These are phyloP conservation scores for Fragaria vesca DNA, from an alignment of 306 rosid genomes.

Conservation along the genomic window DNA sequence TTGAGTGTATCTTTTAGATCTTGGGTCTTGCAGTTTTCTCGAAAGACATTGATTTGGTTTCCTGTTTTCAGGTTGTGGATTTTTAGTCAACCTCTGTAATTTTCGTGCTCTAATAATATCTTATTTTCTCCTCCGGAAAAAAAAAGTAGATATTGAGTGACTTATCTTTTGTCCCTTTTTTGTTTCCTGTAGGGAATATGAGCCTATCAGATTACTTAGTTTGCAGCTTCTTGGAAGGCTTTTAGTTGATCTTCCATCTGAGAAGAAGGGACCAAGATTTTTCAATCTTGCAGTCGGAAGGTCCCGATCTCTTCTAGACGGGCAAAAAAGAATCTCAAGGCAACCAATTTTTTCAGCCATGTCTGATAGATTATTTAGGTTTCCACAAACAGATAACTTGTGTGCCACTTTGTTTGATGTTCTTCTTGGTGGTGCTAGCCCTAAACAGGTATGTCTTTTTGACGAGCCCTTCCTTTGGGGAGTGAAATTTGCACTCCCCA, in stretches of 20 bases:
- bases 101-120: neutral
- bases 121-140: neutral
- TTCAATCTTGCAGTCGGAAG: slow-evolving; percentile 75
- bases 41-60: neutral
- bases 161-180: slow-evolving; percentile 11
- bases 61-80: neutral
- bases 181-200: slow-evolving; percentile 58
- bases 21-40: neutral
- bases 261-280: slow-evolving; percentile 90
- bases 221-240: slow-evolving; percentile 93
- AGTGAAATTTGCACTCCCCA: too few species aligned
- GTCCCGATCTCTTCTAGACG: slow-evolving; percentile 60
- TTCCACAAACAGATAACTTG: slow-evolving; percentile 82
- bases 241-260: slow-evolving; percentile 85
- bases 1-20: neutral
- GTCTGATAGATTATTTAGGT: slow-evolving; percentile 84
- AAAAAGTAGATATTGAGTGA: neutral
- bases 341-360: slow-evolving; percentile 79
- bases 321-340: slow-evolving; percentile 53
- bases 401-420: slow-evolving; percentile 94
- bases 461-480: too few species aligned
- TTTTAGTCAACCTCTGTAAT: neutral
- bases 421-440: slow-evolving; percentile 99
- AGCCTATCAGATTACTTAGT: slow-evolving; percentile 90
- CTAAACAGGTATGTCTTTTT: slow-evolving; percentile 73